A percentile compares a stretch with the other conserved stretches of the same genome.
phyloP scores from a whole-genome alignment of 805 yeast genomes.

The Suhomyces faveliae region DNA sequence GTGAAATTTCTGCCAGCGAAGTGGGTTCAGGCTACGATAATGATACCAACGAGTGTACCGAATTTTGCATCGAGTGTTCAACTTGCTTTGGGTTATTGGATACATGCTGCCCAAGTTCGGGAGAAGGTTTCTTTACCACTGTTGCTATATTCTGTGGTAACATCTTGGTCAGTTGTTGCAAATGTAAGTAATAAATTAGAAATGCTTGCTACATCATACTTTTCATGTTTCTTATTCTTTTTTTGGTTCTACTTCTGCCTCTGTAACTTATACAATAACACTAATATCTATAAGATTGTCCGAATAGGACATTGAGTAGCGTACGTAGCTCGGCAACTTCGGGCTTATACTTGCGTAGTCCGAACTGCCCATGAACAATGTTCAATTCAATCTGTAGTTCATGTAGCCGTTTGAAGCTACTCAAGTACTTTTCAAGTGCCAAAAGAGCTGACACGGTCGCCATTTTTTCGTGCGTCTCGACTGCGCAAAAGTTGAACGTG shows the following conservation, averaged over 20 bases:
- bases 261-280: background rate
- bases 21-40: conserved; percentile 35
- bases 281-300: background rate
- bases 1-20: conserved; percentile 22
- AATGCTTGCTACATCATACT: background rate
- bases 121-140: conserved; percentile 40
- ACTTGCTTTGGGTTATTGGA: conserved; percentile 42
- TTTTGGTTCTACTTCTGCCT: background rate
- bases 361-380: background rate
- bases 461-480: background rate
- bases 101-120: conserved; percentile 40
- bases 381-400: background rate
- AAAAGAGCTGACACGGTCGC: background rate
- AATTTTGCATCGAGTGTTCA: conserved; percentile 37
- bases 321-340: background rate
- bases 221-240: background rate
- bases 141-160: conserved; percentile 38
- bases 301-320: background rate
- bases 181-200: conserved; percentile 17
- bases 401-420: background rate
- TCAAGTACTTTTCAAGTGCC: background rate
- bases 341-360: background rate
- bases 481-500: background rate
- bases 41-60: conserved; percentile 40
- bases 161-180: conserved; percentile 30